These are phyloP conservation scores for Asterochloris erici DNA, from an alignment of 139 green algal genomes.

Conservation along the genomic window DNA sequence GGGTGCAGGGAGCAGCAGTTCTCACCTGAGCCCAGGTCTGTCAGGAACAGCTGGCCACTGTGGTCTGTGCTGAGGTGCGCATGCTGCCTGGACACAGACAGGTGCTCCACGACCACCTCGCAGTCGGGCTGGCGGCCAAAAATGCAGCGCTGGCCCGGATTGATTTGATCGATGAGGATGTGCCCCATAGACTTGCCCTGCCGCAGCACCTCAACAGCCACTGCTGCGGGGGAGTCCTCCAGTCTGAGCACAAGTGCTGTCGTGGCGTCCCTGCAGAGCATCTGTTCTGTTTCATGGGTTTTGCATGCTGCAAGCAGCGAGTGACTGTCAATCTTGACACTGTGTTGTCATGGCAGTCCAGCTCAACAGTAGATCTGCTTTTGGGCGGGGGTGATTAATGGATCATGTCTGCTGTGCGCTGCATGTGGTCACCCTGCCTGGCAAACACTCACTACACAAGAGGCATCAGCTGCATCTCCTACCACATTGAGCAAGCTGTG, in stretches of 20 bases:
- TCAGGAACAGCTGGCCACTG: constrained; percentile 45
- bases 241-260: no score
- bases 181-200: constrained; percentile 42
- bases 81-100: constrained; percentile 63
- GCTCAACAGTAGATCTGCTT: no score
- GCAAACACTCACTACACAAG: no score
- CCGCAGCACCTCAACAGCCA: constrained; percentile 45
- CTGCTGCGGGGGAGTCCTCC: neutral
- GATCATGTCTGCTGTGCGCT: no score
- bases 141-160: constrained; percentile 48
- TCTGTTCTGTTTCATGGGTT: neutral
- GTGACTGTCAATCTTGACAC: neutral
- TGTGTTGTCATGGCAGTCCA: no score
- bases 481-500: no score
- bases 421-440: no score
- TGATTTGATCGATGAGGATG: constrained; percentile 47
- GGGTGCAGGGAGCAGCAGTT: neutral
- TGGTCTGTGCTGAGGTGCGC: constrained; percentile 47
- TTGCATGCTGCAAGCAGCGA: neutral
- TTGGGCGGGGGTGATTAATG: no score
- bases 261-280: neutral
- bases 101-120: constrained; percentile 69
- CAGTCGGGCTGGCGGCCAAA: constrained; percentile 57
- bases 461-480: no score
- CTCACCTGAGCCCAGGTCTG: constrained; percentile 61